Conservation (phyloP, 192 early-diverging fungal genomes). For the Coemansia sp. region DNA sequence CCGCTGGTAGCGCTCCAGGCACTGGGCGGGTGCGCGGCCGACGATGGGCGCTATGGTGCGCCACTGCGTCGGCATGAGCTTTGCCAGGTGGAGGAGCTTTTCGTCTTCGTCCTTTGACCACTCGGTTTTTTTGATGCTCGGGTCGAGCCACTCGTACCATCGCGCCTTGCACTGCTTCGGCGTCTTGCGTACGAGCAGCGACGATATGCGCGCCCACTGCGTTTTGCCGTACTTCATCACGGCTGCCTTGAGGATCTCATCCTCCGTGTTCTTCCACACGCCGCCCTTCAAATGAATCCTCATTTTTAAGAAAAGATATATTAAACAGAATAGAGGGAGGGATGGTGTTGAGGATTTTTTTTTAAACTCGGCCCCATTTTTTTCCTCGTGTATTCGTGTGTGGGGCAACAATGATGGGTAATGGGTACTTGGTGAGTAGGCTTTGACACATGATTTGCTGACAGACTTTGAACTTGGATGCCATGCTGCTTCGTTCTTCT, state of each 20-base stretch:
- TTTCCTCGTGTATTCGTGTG: not conserved
- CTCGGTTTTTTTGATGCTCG: slow-evolving; percentile 98
- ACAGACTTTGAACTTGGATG: not conserved
- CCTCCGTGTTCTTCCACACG: slow-evolving; percentile 99
- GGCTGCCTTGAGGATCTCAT: slow-evolving; percentile 96
- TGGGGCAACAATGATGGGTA: not conserved
- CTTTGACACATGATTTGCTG: not conserved
- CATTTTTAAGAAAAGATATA: slow-evolving; percentile 7
- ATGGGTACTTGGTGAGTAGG: too few species aligned
- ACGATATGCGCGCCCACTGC: slow-evolving; percentile 98
- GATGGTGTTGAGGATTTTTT: not conserved
- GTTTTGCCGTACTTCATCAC: slow-evolving; percentile 99
- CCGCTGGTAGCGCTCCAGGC: slow-evolving; percentile 93
- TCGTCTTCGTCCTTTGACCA: slow-evolving; percentile 99
- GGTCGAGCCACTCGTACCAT: slow-evolving; percentile 99
- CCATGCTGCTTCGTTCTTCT: too few species aligned
- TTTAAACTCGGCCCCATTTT: not conserved
- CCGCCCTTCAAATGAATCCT: slow-evolving; percentile 66
- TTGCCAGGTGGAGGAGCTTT: slow-evolving; percentile 94
- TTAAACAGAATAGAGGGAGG: not conserved
- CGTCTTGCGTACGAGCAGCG: slow-evolving; percentile 89
- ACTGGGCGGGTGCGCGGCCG: slow-evolving; percentile 94
- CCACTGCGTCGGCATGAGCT: slow-evolving; percentile 99
- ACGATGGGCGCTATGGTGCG: slow-evolving; percentile 98
- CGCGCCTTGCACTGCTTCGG: slow-evolving; percentile 99